Evolutionary conservation across 1,284 basidiomycete genomes (phyloP).

Genomic region (Cryptococcus sp.): DNA sequence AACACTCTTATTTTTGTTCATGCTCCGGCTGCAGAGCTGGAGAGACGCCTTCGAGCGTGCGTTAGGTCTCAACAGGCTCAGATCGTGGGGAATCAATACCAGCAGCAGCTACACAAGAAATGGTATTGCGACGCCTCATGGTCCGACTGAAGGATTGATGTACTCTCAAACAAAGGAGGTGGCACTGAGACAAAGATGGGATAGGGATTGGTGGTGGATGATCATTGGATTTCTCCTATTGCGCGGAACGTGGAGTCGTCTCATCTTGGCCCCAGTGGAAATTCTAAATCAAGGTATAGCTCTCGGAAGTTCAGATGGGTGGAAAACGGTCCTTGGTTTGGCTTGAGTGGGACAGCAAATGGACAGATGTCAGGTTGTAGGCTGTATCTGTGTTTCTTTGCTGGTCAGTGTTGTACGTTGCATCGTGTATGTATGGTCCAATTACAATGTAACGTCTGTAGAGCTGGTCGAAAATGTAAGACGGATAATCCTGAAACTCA

Average conservation of each 20-base stretch:
- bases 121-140: not conserved
- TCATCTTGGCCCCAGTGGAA: constrained; percentile 37
- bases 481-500: too few species aligned
- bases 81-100: not conserved
- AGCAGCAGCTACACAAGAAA: not conserved
- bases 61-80: constrained; percentile 29
- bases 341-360: not conserved
- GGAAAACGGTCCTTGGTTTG: constrained; percentile 30
- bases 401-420: too few species aligned
- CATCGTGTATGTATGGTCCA: too few species aligned
- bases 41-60: constrained; percentile 39
- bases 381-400: too few species aligned
- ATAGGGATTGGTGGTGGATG: constrained; percentile 51
- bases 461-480: too few species aligned
- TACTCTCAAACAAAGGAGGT: constrained; percentile 9
- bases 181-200: constrained; percentile 11
- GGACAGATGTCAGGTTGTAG: not conserved
- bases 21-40: constrained; percentile 45
- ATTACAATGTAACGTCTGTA: too few species aligned
- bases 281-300: constrained; percentile 21
- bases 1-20: constrained; percentile 51
- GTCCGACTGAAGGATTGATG: constrained; percentile 24
- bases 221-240: constrained; percentile 44
- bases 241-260: constrained; percentile 44
- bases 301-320: not conserved